A percentile compares a stretch with the other conserved stretches of the same genome.
These are phyloP conservation scores for Penicillium sp. DNA, from an alignment of 2,329 filamentous ascomycete genomes.

Conservation along the genomic window DNA sequence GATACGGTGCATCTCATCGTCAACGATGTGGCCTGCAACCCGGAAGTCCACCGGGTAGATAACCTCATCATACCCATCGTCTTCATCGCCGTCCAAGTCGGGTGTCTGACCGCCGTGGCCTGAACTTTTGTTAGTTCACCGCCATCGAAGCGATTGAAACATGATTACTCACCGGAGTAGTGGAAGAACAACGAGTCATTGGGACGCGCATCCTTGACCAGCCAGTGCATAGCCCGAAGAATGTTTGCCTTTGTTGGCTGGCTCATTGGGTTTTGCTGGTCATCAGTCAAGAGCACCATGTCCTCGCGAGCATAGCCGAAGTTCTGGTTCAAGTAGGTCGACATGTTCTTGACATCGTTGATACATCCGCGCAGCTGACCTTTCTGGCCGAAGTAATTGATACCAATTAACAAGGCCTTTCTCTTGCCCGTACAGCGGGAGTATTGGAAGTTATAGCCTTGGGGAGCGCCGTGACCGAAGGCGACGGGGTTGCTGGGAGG, in stretches of 20 bases:
- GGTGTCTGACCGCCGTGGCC: slow-evolving; percentile 74
- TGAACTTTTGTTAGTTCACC: slow-evolving; percentile 28
- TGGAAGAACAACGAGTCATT: slow-evolving; percentile 98
- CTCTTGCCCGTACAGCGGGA: slow-evolving; percentile 83
- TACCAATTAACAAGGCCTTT: slow-evolving; percentile 88
- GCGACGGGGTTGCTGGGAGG: slow-evolving; percentile 66
- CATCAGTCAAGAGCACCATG: slow-evolving; percentile 95
- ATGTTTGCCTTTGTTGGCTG: slow-evolving; percentile 96
- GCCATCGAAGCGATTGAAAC: neutral
- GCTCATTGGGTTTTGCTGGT: slow-evolving; percentile 96
- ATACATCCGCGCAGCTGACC: slow-evolving; percentile 91
- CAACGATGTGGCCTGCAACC: slow-evolving; percentile 67
- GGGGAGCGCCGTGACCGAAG: slow-evolving; percentile 77
- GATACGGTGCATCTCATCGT: slow-evolving; percentile 74
- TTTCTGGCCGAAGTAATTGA: slow-evolving; percentile 93
- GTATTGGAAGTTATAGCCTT: slow-evolving; percentile 81
- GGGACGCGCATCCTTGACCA: slow-evolving; percentile 86
- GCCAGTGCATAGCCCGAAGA: slow-evolving; percentile 93
- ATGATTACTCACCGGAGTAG: slow-evolving; percentile 69
- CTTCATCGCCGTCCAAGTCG: slow-evolving; percentile 71
- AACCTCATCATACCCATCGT: slow-evolving; percentile 73
- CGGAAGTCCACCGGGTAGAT: slow-evolving; percentile 76
- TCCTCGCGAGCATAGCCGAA: slow-evolving; percentile 93
- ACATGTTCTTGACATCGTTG: slow-evolving; percentile 98
- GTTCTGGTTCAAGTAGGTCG: slow-evolving; percentile 78